Base-by-base conservation (phyloP, 164 flowering plant genomes). In the Vitis rupestris region DNA sequence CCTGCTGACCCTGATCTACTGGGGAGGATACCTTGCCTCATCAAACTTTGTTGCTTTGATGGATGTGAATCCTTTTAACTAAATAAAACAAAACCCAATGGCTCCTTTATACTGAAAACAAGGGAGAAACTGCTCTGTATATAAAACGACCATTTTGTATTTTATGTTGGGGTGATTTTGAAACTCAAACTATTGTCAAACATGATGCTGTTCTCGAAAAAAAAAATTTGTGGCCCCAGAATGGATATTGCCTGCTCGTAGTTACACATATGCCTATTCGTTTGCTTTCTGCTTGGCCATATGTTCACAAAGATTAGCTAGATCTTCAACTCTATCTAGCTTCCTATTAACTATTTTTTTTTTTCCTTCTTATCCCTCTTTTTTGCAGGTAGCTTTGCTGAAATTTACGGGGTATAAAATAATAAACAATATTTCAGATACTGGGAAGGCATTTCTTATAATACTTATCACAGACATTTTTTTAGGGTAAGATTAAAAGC, bases 371-470 rank as follows among this genome's bases (percentile, higher is more conserved):
- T 31, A 16, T 59, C 59, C 37, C 5, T 37, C 50, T 29, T 61
- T 64, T 74, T 75, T 82, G 85, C 91, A 94, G 98, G 97, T 95
- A 74, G 93, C 98, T 74, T 86, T 95, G 92, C 87, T 95, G 83
- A 93, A 95, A 79, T 95, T 95, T 80, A 88, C 98, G 44, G 98
- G 99, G 37, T 93, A 93, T 73, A 95, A 93, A 76, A 78, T 95
- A 72, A 17, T 95, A 67, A 90, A 84, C 67, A 93, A 95, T 78
- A 77, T 91, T 59, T 82, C 99, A 44, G 97, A 95, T 80, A 78
- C 94, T 51, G 98, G 98, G 74, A 95, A 95, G 88, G 98, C 99
- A 75, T 88, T 95, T 81, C 81, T 91, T 53, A 91, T 95, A 58
- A 93, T 95, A 74, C 90, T 91, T 70, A 67, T 90, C 70, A 85